These are phyloP conservation scores for Saitozyma podzolica DNA, from an alignment of 768 basidiomycete genomes.

Conservation along the genomic window DNA sequence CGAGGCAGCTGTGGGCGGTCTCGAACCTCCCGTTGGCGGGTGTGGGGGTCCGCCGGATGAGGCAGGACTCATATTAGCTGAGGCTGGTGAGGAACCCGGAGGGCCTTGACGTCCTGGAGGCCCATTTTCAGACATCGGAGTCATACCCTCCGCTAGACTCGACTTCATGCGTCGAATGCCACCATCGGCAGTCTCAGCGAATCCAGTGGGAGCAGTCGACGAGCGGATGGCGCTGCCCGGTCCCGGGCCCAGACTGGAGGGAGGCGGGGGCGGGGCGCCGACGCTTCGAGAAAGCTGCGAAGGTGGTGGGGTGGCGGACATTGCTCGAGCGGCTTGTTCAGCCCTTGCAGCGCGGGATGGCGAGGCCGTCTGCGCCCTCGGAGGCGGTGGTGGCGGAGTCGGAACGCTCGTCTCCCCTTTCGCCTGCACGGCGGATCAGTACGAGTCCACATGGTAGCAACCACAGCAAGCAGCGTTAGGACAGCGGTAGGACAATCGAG, in stretches of 20 bases:
- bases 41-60: neutral
- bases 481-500: no score
- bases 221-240: constrained; percentile 2
- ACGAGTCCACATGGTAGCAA: neutral
- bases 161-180: constrained; percentile 16
- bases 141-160: constrained; percentile 7
- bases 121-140: constrained; percentile 7
- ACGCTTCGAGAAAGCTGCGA: no score
- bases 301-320: no score
- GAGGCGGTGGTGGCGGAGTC: constrained; percentile 67
- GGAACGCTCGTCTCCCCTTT: constrained; percentile 63
- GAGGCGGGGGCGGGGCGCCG: constrained; percentile 22
- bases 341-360: constrained; percentile 54
- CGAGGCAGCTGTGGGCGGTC: constrained; percentile 24
- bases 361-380: constrained; percentile 81
- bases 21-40: no score
- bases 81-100: constrained; percentile 9
- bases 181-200: constrained; percentile 11
- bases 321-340: constrained; percentile 17
- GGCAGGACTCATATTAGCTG: neutral
- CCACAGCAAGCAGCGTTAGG: constrained; percentile 10
- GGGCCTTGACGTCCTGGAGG: constrained; percentile 2
- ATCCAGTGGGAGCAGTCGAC: constrained; percentile 11
- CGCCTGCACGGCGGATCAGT: constrained; percentile 11
- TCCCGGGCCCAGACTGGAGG: constrained; percentile 8